A percentile compares a stretch with the other conserved stretches of the same genome.
These are phyloP conservation scores for Colletotrichum tanaceti DNA, from an alignment of 2,329 filamentous ascomycete genomes.

Conservation along the genomic window DNA sequence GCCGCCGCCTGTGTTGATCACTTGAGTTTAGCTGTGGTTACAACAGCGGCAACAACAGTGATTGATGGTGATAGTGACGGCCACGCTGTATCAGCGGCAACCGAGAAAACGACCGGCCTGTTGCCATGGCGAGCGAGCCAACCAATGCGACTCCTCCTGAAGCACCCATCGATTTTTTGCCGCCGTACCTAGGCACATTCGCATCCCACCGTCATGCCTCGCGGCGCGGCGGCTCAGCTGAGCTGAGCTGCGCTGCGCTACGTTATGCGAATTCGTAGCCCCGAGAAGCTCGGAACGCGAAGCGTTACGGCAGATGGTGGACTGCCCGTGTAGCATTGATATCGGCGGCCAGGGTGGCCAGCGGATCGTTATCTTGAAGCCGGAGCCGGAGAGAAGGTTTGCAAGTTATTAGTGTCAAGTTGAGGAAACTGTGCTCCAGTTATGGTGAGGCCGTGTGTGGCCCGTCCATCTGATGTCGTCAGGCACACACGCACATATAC, in stretches of 20 bases:
- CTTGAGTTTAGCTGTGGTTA: slow-evolving; percentile 23
- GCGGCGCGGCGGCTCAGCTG: slow-evolving; percentile 24
- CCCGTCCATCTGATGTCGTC: slow-evolving; percentile 32
- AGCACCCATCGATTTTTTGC: slow-evolving; percentile 21
- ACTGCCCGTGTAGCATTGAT: slow-evolving; percentile 34
- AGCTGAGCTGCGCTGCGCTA: no score
- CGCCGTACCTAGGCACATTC: slow-evolving; percentile 26
- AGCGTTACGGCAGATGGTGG: slow-evolving; percentile 29
- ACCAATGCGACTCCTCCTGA: slow-evolving; percentile 28
- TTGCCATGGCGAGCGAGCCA: slow-evolving; percentile 21
- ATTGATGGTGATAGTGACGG: slow-evolving; percentile 4
- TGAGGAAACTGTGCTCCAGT: slow-evolving; percentile 23
- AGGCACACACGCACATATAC: not conserved
- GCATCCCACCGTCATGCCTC: slow-evolving; percentile 33
- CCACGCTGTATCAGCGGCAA: slow-evolving; percentile 29
- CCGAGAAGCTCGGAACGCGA: slow-evolving; percentile 24
- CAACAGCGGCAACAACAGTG: slow-evolving; percentile 25
- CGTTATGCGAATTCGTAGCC: not conserved
- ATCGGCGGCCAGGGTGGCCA: slow-evolving; percentile 22
- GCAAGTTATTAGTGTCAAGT: slow-evolving; percentile 27
- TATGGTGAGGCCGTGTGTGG: slow-evolving; percentile 35
- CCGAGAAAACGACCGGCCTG: slow-evolving; percentile 9
- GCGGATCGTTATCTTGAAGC: slow-evolving; percentile 34
- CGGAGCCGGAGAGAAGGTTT: slow-evolving; percentile 32
- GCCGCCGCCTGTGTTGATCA: slow-evolving; percentile 33